These are phyloP conservation scores for Aegilops tauschii DNA, from an alignment of 176 grass and related monocot species.

Conservation along the genomic window DNA sequence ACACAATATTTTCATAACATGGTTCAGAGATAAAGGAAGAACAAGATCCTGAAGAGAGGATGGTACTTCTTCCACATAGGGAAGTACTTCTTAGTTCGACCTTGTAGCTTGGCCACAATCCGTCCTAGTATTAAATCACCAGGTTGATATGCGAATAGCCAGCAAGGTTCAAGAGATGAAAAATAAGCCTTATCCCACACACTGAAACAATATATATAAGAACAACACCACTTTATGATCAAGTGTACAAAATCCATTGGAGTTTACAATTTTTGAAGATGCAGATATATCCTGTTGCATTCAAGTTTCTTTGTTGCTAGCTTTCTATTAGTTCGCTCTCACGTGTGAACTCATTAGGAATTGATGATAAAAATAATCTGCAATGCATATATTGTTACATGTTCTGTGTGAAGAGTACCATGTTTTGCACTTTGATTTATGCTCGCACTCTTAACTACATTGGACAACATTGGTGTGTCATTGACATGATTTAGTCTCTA, in stretches of 20 bases:
- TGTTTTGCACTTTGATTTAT: neutral
- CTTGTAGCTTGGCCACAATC: conserved; percentile 74
- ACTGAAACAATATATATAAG: neutral
- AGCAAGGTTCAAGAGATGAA: neutral
- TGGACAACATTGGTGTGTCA: neutral
- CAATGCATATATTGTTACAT: neutral
- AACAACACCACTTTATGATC: neutral
- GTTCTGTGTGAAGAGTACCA: neutral
- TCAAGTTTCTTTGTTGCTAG: neutral
- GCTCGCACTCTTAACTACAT: neutral
- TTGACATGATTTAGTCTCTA: neutral
- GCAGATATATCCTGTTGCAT: neutral
- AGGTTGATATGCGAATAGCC: neutral
- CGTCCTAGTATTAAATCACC: neutral
- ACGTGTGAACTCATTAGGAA: neutral
- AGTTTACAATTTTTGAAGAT: neutral
- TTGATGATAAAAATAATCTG: too few species aligned
- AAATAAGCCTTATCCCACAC: neutral
- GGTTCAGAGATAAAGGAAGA: conserved; percentile 55
- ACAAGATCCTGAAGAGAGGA: conserved; percentile 55
- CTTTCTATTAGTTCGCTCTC: neutral
- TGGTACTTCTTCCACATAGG: conserved; percentile 66
- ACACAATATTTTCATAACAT: conserved; percentile 56
- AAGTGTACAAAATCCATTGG: neutral
- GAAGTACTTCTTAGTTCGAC: conserved; percentile 49